Base-by-base conservation (phyloP, 768 basidiomycete species). In the Leccinellum rugosiceps region DNA sequence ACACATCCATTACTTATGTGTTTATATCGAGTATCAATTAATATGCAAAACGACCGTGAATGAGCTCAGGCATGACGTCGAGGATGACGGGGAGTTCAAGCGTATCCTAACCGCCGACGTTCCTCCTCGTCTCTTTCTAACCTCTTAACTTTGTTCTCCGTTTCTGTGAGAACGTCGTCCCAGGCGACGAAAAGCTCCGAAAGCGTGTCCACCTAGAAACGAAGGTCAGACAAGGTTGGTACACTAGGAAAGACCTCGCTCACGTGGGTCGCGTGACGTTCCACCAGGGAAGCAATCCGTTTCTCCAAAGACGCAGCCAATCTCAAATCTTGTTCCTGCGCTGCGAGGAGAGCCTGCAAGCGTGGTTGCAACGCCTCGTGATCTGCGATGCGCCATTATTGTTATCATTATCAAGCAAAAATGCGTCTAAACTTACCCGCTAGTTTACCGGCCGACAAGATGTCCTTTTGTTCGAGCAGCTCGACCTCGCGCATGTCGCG, bases 111-210 rank as follows among this genome's bases (percentile, higher is more conserved):
- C 26, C 83, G 81, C 58, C 72, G 75, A 52, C 82, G 77, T 67
- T 88, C 87, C 13, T 77, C 78, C 58, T 77, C 78, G 44, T 86
- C 83, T 55, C 80, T 80, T 66, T 92, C 88, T 53, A 90, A 65
- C 35, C 72, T 76, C 26, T 72, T 72, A 6, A 85, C 70, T 52
- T 81, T 81, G 54, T 81, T 80, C 66, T 92, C 90, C 4, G 84
- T 80, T 46, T 82, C 83, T n/a, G 79, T 77, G 10, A 92, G 71
- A 1, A 85, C 79, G 56, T 92, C 89, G 61, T 93, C 90, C 91
- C 92, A 94, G 14, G 82, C 82, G 7, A 94, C 87, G 58, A 94
- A 93, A 21, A 93, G 75, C 61, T 92, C 90, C 13, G 92, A 93
- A 1, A 93, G 77, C 2, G 84, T 82, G 65, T 92, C 91, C 9